Evolutionary conservation across 306 rosid species (phyloP), one percentile per base, ranked within the genome.

Genomic region (Gynostemma pentaphyllum): DNA sequence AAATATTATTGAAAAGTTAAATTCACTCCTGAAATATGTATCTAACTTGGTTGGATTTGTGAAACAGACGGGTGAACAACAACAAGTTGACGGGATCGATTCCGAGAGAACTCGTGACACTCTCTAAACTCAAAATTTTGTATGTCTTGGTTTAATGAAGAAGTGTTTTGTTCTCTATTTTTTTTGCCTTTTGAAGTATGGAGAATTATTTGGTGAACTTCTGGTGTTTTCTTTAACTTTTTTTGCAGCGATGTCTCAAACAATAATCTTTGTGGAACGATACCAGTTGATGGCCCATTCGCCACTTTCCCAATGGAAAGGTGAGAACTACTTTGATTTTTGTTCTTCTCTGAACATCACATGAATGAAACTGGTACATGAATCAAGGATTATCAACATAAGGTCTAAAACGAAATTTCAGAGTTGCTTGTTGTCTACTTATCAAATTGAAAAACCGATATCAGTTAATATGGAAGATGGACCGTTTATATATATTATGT

Each of bases 221-320:
- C 37, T 32, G 7, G n/a, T 7, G 21, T 24, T 60, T 7, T 61
- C 22, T 22, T 40, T 3, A 7, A 61, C 36, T 39, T 14, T 40
- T 61, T 18, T 68, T 85, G 62, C 87, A 94, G 99, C 68, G 99
- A 94, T 70, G 94, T 86, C 53, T 94, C 99, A 5, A 88, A 78
- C 68, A 94, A 94, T 65, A 76, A 81, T 48, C 88, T 94, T 15
- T 94, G 99, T 26, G 99, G 99, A 76, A 94, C 95, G 66, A 79
- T 88, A 67, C 99, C 99, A 11, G 84, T 86, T 29, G 90, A 94
- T 74, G 99, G 99, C 11, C 94, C 94, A 53, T 94, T 88, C 23
- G 60, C 84, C n/a, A 74, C 90, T 67, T 88, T 94, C 70, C 80
- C 95, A 27, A 64, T 78, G 77, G 85, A 81, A 78, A 84, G 99